Evolutionary conservation across 257 asterid genomes (phyloP).

Genomic region (Primulina tabacum): DNA sequence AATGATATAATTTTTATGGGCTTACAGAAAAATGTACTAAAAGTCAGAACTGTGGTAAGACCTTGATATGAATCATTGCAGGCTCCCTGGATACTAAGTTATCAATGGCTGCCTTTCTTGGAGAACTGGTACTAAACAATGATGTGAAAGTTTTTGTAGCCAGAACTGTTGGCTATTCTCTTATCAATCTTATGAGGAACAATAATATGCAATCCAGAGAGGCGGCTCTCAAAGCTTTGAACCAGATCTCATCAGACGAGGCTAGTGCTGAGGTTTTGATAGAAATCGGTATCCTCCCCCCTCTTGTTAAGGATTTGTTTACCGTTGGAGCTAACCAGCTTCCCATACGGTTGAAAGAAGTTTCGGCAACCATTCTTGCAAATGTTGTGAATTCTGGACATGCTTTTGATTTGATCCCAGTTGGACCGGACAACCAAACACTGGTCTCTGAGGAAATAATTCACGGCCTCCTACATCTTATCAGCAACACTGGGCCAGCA

Average conservation of each 20-base stretch:
- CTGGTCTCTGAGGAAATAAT: constrained; percentile 79
- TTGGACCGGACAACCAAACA: constrained; percentile 76
- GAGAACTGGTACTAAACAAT: constrained; percentile 79
- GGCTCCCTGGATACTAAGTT: constrained; percentile 79
- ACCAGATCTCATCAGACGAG: constrained; percentile 82
- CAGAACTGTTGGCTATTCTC: constrained; percentile 57
- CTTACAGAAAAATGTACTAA: not conserved
- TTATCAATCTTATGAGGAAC: constrained; percentile 69
- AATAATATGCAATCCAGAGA: constrained; percentile 60
- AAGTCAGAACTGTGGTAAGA: not conserved
- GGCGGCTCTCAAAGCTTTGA: constrained; percentile 84
- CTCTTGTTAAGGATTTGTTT: constrained; percentile 86
- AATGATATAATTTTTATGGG: not conserved
- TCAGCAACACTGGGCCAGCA: constrained; percentile 92
- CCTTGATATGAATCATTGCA: constrained; percentile 29
- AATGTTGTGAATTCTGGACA: constrained; percentile 78
- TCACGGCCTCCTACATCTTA: constrained; percentile 74
- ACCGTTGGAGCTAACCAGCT: constrained; percentile 61
- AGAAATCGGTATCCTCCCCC: constrained; percentile 92
- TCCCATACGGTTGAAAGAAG: constrained; percentile 75
- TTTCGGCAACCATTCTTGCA: constrained; percentile 86
- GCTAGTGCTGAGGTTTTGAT: constrained; percentile 73
- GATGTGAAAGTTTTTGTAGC: constrained; percentile 84
- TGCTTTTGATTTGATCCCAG: constrained; percentile 61
- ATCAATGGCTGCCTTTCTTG: constrained; percentile 85